Evolutionary conservation across 129 eudicot species (phyloP).

Genomic region (Mikania micrantha): DNA sequence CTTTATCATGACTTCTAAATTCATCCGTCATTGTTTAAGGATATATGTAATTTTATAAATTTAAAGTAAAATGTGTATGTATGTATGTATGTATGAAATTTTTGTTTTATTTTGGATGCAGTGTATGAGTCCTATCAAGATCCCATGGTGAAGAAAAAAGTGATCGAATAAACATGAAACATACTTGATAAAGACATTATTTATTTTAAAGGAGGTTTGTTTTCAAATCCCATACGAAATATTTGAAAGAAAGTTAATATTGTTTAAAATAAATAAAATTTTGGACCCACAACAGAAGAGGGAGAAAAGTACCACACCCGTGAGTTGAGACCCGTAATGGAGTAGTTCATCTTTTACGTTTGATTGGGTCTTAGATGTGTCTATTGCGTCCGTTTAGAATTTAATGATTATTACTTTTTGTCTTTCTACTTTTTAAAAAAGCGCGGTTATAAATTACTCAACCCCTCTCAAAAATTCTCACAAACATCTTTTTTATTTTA

Average conservation of each 20-base stretch:
- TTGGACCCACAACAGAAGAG: background rate
- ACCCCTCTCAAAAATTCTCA: background rate
- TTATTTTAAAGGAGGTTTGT: no score
- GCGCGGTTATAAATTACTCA: background rate
- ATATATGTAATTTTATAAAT: no score
- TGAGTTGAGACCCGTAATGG: slow-evolving; percentile 15
- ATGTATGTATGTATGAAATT: no score
- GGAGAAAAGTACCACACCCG: slow-evolving; percentile 13
- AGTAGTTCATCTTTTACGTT: background rate
- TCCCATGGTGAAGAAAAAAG: background rate
- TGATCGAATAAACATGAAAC: no score
- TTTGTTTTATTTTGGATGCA: slow-evolving; percentile 17
- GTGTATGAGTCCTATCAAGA: slow-evolving; percentile 7
- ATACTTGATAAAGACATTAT: no score
- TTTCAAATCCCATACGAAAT: no score
- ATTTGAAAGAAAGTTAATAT: no score
- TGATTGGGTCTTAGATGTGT: background rate
- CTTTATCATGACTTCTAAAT: no score
- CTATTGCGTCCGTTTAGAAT: background rate
- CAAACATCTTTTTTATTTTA: background rate
- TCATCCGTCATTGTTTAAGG: no score
- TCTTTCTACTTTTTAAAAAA: background rate
- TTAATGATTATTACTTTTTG: background rate
- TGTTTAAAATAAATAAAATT: no score
- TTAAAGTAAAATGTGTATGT: no score